Evolutionary conservation across 1,284 basidiomycete species (phyloP).

Genomic region (Trametes polyzona): DNA sequence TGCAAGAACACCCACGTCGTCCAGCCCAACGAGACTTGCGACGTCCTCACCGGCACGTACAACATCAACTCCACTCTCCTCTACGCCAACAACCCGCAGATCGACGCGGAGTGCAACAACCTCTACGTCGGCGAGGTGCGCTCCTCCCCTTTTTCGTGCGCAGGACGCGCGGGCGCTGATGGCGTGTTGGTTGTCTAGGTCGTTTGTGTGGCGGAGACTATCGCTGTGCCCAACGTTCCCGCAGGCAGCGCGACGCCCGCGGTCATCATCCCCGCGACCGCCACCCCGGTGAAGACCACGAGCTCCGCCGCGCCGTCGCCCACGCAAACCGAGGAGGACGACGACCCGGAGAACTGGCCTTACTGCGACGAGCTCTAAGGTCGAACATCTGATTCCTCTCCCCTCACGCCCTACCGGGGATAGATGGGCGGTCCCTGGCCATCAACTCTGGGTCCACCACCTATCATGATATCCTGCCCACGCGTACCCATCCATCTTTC

Average conservation of each 20-base stretch:
- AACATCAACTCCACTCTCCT: constrained; percentile 57
- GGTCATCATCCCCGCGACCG: constrained; percentile 38
- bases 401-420: too few relatives aligned
- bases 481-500: constrained; percentile 7
- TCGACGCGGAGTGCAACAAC: constrained; percentile 59
- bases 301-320: constrained; percentile 11
- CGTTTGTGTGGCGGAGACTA: constrained; percentile 47
- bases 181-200: constrained; percentile 44
- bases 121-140: constrained; percentile 70
- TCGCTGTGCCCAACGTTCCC: constrained; percentile 46
- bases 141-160: constrained; percentile 1
- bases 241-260: constrained; percentile 38
- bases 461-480: neutral
- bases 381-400: too few relatives aligned
- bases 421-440: too few relatives aligned
- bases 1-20: constrained; percentile 48
- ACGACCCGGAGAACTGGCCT: constrained; percentile 54
- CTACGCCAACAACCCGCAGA: constrained; percentile 68
- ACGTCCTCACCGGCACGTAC: constrained; percentile 40
- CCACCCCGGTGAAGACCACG: constrained; percentile 25
- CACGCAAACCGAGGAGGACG: constrained; percentile 37
- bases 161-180: constrained; percentile 5
- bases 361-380: constrained; percentile 56
- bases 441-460: too few relatives aligned
- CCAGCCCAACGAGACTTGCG: constrained; percentile 53